Evolutionary conservation across 495 filamentous ascomycete genomes (phyloP), one percentile per base, ranked within the genome.

Genomic region (Talaromyces ruber): DNA sequence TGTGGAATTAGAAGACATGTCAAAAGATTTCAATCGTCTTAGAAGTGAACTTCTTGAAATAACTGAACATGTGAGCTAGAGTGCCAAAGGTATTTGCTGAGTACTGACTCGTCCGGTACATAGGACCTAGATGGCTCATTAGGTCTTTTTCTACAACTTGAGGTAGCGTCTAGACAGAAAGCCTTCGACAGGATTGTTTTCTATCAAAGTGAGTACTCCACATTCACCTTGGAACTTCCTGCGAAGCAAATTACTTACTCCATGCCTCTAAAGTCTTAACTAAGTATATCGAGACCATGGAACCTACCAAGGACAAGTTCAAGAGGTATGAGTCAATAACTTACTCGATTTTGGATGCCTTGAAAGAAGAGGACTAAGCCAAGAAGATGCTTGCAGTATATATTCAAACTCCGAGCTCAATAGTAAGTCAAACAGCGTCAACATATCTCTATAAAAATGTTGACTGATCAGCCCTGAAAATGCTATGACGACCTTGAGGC

Each of bases 61-160:
- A 12, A 7, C 71, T 8, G 16, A 58, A 0, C 8, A 58, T 3
- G 25, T 76, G 51, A 68, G n/a, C 18, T 59, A 63, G 30, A 21
- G 2, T 8, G 1, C 25, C 25, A 6, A 12, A 18, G 6, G 8
- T 29, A 57, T 74, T 53, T 1, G 61, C 57, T 4, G 39, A 3
- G 6, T 24, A 50, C 25, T 53, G 22, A 59, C 14, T 63, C 25
- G 39, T 62, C 52, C n/a, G 43, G 6, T 30, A 6, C 60, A 76
- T 82, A 88, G 63, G 75, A 86, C 43, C 84, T 84, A 9, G 79
- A 86, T 56, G 81, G 81, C 54, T 74, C 89, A 24, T 72, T 86
- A 7, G 84, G 92, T n/a, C 74, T 82, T 2, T 70, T 92, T n/a
- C 68, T 95, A 57, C 84, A 80, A 64, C 78, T 95, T 16, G 88